phyloP scores from a whole-genome alignment of 768 basidiomycete genomes.

The Gautieria morchelliformis region DNA sequence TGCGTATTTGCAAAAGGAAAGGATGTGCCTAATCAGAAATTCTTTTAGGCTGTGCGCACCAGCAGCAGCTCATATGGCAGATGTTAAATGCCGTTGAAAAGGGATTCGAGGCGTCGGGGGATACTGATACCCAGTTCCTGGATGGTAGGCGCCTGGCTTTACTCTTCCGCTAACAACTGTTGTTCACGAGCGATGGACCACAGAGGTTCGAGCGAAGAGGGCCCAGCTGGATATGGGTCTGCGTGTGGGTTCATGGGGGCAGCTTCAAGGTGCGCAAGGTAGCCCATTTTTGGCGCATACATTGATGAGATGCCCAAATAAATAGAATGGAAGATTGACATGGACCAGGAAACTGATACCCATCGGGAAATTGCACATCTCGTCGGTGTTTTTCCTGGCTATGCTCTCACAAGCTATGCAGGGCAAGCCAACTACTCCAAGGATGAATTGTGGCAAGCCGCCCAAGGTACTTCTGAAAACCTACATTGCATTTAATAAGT shows the following conservation, averaged over 20 bases:
- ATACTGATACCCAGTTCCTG: conserved; percentile 55
- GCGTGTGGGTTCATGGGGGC: conserved; percentile 64
- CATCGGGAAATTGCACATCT: conserved; percentile 74
- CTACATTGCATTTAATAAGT: not conserved
- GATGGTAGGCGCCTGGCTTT: conserved; percentile 27
- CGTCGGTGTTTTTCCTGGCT: conserved; percentile 68
- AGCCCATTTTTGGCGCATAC: conserved; percentile 13
- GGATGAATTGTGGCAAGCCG: not conserved
- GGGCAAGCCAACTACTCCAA: conserved; percentile 33
- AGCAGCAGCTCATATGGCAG: conserved; percentile 72
- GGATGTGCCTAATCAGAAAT: not conserved
- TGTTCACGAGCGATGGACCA: not conserved
- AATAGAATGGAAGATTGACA: conserved; percentile 73
- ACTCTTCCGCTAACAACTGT: not conserved
- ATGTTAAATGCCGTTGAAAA: conserved; percentile 65
- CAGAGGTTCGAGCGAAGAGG: conserved; percentile 49
- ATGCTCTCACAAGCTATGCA: conserved; percentile 48
- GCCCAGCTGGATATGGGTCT: conserved; percentile 63
- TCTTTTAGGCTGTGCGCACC: conserved; percentile 55
- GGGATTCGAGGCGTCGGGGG: conserved; percentile 57
- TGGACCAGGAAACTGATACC: conserved; percentile 51
- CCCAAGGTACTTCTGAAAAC: not conserved
- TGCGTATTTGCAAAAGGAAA: conserved; percentile 20
- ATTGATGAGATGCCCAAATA: not conserved
- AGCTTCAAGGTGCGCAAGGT: conserved; percentile 45